phyloP scores from a whole-genome alignment of 495 filamentous ascomycete genomes.

The Darksidea phi region DNA sequence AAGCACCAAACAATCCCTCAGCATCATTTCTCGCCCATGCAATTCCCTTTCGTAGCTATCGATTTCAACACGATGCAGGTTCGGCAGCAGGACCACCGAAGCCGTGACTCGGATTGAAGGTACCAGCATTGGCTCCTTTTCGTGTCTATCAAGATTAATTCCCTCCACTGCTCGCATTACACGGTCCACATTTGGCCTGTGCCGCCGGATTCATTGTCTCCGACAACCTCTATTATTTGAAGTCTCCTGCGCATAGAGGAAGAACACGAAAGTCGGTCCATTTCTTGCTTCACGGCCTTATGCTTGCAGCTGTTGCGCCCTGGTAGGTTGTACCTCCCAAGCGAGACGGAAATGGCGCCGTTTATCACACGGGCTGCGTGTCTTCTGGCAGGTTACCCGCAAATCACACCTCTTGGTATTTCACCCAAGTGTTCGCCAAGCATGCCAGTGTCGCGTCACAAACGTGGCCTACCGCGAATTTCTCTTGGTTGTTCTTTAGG shows the following conservation, averaged over 20 bases:
- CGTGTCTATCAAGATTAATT: too few species aligned
- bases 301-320: not conserved
- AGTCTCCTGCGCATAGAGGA: not conserved
- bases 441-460: not conserved
- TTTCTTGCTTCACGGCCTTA: not conserved
- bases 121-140: too few species aligned
- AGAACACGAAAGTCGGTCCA: not conserved
- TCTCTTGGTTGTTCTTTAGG: too few species aligned
- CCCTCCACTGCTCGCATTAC: not conserved
- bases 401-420: not conserved
- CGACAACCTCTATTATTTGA: not conserved
- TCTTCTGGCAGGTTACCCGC: not conserved
- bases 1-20: conserved; percentile 5
- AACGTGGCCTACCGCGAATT: not conserved
- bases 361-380: conserved; percentile 3
- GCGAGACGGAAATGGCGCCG: not conserved
- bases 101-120: too few species aligned
- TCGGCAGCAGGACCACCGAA: too few species aligned
- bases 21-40: not conserved
- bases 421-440: not conserved
- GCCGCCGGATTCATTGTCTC: not conserved
- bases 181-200: not conserved
- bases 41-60: not conserved
- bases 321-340: not conserved
- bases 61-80: too few species aligned